Percentiles rank a stretch among this genome's conserved stretches.
These are phyloP conservation scores for Asclepias syriaca DNA, from an alignment of 257 asterid species.

Conservation along the genomic window DNA sequence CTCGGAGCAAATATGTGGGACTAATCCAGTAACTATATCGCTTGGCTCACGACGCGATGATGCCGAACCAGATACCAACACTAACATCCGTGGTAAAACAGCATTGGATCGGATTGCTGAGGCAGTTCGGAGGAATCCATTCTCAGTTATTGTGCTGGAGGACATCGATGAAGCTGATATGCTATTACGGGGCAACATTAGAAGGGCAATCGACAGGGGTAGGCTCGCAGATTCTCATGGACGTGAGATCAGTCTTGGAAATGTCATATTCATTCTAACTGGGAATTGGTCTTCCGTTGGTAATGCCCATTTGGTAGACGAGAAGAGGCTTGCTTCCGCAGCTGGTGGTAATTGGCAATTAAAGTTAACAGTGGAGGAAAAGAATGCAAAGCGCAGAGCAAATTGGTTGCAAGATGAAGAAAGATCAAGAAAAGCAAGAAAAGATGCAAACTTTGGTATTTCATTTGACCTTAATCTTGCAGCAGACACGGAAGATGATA, in stretches of 20 bases:
- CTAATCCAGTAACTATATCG: slow-evolving; percentile 38
- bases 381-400: slow-evolving; percentile 43
- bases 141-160: slow-evolving; percentile 73
- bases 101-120: slow-evolving; percentile 72
- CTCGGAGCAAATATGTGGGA: slow-evolving; percentile 66
- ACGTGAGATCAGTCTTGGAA: slow-evolving; percentile 80
- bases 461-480: slow-evolving; percentile 72
- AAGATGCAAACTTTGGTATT: slow-evolving; percentile 36
- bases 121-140: slow-evolving; percentile 66
- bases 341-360: slow-evolving; percentile 57
- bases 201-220: slow-evolving; percentile 71
- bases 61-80: slow-evolving; percentile 32
- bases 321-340: slow-evolving; percentile 33
- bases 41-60: slow-evolving; percentile 55
- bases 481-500: slow-evolving; percentile 38
- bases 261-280: slow-evolving; percentile 57
- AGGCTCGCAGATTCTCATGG: slow-evolving; percentile 77
- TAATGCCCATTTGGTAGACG: slow-evolving; percentile 37
- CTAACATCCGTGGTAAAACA: slow-evolving; percentile 64
- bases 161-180: slow-evolving; percentile 73
- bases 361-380: slow-evolving; percentile 50
- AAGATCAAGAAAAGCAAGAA: slow-evolving; percentile 38
- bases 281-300: slow-evolving; percentile 75
- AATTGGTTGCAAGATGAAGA: slow-evolving; percentile 46
- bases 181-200: slow-evolving; percentile 52